These are phyloP conservation scores for Alternaria solani DNA, from an alignment of 2,329 filamentous ascomycete species.

Conservation along the genomic window DNA sequence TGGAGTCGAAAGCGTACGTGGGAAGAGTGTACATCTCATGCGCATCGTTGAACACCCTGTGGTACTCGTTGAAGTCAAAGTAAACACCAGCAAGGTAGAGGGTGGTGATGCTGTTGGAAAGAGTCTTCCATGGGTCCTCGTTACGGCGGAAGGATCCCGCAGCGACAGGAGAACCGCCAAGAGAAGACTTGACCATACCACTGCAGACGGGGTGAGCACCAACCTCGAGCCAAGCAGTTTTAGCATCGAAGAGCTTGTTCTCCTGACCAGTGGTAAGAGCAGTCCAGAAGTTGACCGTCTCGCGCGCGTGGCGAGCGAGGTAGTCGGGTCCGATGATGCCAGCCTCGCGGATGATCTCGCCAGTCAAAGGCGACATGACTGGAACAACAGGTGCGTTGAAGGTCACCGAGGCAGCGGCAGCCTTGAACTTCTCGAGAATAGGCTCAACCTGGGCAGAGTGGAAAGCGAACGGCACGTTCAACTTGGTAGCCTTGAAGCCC, in stretches of 20 bases:
- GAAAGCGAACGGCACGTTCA: slow-evolving; percentile 73
- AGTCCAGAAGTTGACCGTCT: slow-evolving; percentile 73
- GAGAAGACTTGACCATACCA: slow-evolving; percentile 71
- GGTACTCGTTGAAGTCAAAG: slow-evolving; percentile 76
- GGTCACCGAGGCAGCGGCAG: slow-evolving; percentile 60
- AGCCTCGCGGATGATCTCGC: slow-evolving; percentile 65
- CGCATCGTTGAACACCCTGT: slow-evolving; percentile 66
- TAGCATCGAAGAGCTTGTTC: slow-evolving; percentile 67
- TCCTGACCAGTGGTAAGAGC: slow-evolving; percentile 68
- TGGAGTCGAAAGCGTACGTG: slow-evolving; percentile 72
- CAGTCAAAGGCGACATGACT: slow-evolving; percentile 73
- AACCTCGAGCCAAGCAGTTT: slow-evolving; percentile 75
- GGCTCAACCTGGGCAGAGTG: slow-evolving; percentile 72
- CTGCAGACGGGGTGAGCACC: slow-evolving; percentile 77
- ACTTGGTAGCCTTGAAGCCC: slow-evolving; percentile 67
- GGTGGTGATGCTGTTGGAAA: slow-evolving; percentile 65
- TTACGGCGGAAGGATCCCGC: slow-evolving; percentile 69
- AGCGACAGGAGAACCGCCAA: slow-evolving; percentile 63
- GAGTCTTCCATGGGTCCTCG: slow-evolving; percentile 70
- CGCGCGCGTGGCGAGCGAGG: slow-evolving; percentile 69
- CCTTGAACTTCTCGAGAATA: slow-evolving; percentile 68
- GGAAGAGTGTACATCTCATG: slow-evolving; percentile 71
- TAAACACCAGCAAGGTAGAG: slow-evolving; percentile 69
- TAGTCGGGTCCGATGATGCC: slow-evolving; percentile 68
- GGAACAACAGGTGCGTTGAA: slow-evolving; percentile 68